Evolutionary conservation across 164 flowering plant species (phyloP), one percentile per base, ranked within the genome.

Genomic region (Vitis vinifera): DNA sequence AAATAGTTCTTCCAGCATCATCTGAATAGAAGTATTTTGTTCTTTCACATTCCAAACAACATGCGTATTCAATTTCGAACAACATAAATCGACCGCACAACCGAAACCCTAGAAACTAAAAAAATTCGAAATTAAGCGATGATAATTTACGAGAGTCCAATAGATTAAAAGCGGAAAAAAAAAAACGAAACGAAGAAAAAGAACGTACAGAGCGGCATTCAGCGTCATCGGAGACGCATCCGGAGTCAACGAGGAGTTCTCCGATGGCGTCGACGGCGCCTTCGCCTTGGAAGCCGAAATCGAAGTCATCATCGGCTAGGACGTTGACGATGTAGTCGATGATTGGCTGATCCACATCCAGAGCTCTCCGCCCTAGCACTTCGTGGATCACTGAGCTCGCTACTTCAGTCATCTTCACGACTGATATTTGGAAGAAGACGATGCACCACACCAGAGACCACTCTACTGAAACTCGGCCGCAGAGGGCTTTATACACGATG

Each of bases 231-330:
- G 65, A 1, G 73, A 90, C 98, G 78, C 97, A 90, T 2, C 82
- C 97, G 23, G 94, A 89, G 30, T 82, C 91, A 59, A 93, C 89
- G 19, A 96, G 95, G 48, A 96, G 87, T 65, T 93, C 99, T 2
- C 99, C 99, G 55, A 96, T 68, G 64, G 98, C 97, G 2, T 89
- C 93, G 68, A 88, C 86, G 60, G 87, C 97, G 60, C 97, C 98
- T n/a, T 91, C 98, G 14, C 99, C 99, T 9, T 93, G 89, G 62
- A 37, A 66, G 67, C 99, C 99, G 75, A 89, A 93, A 71, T 93
- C 98, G 79, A 96, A 96, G 72, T 96, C 99, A 3, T 96, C 99
- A 69, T 96, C 99, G 56, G 99, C 99, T 56, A 95, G 92, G 73
- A 95, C 97, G 58, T 91, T 91, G 83, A 93, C 72, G 78, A 95